Evolutionary conservation across 495 filamentous ascomycete species (phyloP), one percentile per base, ranked within the genome.

Genomic region (Penicillium verhagenii): DNA sequence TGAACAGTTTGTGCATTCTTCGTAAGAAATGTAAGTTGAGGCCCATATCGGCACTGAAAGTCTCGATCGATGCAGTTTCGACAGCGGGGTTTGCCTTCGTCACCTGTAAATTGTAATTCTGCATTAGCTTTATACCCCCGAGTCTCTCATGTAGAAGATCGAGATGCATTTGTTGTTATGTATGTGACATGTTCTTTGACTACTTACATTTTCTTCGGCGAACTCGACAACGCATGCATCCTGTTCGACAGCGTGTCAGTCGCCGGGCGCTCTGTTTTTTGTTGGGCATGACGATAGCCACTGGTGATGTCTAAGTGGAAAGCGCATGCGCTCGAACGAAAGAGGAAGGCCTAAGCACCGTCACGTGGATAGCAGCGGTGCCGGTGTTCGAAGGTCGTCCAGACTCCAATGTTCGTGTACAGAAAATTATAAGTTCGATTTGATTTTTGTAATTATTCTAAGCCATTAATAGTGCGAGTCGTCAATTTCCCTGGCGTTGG

Each of bases 221-320:
- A 26, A 65, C 57, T 8, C 73, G 70, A 66, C 76, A 79, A 24
- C 72, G 69, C 57, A 73, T 61, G 48, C 74, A 79, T 6, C 76
- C 76, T 1, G 71, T 79, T 37, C 76, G 63, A 42, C 70, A 72
- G 60, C 70, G 53, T 6, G 64, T 75, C 28, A 70, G 60, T 38
- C 53, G 47, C 21, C 60, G 56, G 23, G 35, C 21, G 14, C 21
- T 52, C 37, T 60, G 52, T 25, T 51, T 58, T 14, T 25, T 50
- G 8, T 63, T 38, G 19, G 55, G 13, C 57, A 66, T 66, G 37
- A 28, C 42, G 19, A 31, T n/a, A n/a, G n/a, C n/a, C n/a, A n/a
- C n/a, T 46, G 20, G 6, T 20, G 28, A 21, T 45, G 38, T 16
- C 29, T 31, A 14, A 38, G 53, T 53, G 49, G 28, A 10, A 49